Percentiles rank a stretch among this genome's conserved stretches.
Conservation (phyloP, 331 rosid species). For the Malus hybrid region DNA sequence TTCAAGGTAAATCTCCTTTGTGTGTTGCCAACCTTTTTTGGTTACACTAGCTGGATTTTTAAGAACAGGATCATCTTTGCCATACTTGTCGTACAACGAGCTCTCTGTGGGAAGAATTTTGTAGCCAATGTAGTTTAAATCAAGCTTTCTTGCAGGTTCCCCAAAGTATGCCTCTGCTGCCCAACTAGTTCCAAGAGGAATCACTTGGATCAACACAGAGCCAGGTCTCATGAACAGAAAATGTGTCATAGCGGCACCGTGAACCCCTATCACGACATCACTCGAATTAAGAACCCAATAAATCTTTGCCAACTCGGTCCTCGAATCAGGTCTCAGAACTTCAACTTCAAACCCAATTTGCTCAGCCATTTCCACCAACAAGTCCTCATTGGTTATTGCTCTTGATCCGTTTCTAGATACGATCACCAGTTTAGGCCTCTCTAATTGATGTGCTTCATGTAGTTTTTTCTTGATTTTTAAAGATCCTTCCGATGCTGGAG, state of each 20-base stretch:
- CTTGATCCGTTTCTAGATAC: slow-evolving; percentile 74
- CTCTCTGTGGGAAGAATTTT: slow-evolving; percentile 59
- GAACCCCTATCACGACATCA: slow-evolving; percentile 83
- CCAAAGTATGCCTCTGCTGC: slow-evolving; percentile 85
- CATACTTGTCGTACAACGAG: slow-evolving; percentile 43
- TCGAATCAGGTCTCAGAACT: slow-evolving; percentile 43
- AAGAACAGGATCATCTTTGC: slow-evolving; percentile 49
- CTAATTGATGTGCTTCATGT: neutral
- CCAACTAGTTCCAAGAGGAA: slow-evolving; percentile 81
- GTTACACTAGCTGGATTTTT: slow-evolving; percentile 53
- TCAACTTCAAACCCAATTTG: slow-evolving; percentile 49
- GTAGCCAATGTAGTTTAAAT: slow-evolving; percentile 70
- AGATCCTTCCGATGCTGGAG: slow-evolving; percentile 11
- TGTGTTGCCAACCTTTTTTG: slow-evolving; percentile 69
- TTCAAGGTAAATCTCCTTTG: slow-evolving; percentile 81
- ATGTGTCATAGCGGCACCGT: slow-evolving; percentile 97
- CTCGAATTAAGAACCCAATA: slow-evolving; percentile 55
- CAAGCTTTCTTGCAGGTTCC: slow-evolving; percentile 75
- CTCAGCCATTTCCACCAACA: slow-evolving; percentile 52
- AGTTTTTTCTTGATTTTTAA: neutral
- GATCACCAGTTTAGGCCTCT: slow-evolving; percentile 47
- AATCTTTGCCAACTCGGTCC: slow-evolving; percentile 68
- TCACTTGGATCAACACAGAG: slow-evolving; percentile 66
- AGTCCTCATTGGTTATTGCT: slow-evolving; percentile 54
- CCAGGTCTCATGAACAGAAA: slow-evolving; percentile 67